Base-by-base conservation (phyloP, 805 yeast species). In the Yarrowia bubula region DNA sequence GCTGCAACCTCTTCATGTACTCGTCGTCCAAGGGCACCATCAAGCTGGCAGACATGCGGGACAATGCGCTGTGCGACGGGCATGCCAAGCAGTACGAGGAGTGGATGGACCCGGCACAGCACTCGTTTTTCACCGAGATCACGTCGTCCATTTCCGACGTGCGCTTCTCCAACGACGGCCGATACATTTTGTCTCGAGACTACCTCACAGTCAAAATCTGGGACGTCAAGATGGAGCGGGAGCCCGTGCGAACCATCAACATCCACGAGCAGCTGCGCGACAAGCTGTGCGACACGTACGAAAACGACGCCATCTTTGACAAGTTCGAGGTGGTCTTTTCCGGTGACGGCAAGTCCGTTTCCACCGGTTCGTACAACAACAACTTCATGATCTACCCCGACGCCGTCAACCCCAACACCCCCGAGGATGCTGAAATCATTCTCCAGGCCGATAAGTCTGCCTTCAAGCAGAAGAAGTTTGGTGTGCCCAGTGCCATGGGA, bases 381-480 rank as follows among this genome's bases (percentile, higher is more conserved):
- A 92, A 92, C 79, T 95, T 96, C 75, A 90, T 91, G 96, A 90
- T 95, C 70, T 95, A 92, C 78, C 98, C 98, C 64, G 85, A 92
- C 75, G 93, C 87, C 5, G 74, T 75, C 37, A 69, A 66, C 67
- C 69, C 67, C 53, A 75, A 66, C 61, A 67, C 71, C 17, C 78
- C 66, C 18, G 82, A 80, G 46, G 80, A 77, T 55, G 81, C 81
- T 66, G 93, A 90, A 74, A 87, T 95, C 68, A 85, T 90, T 28
- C 83, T 95, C 73, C 98, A 93, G 77, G 98, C 98, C n/a, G 98
- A 95, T 78, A 95, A 95, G 81, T 86, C 92, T 50, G 98, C 97
- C 38, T 92, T 95, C 80, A 91, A 91, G 77, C 86, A 88, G 64
- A 88, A 89, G 77, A 88, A 87, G 72, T 76, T 81, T 66, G 80